Evolutionary conservation across 805 yeast species (phyloP).

Genomic region (Cephaloascus fragrans): DNA sequence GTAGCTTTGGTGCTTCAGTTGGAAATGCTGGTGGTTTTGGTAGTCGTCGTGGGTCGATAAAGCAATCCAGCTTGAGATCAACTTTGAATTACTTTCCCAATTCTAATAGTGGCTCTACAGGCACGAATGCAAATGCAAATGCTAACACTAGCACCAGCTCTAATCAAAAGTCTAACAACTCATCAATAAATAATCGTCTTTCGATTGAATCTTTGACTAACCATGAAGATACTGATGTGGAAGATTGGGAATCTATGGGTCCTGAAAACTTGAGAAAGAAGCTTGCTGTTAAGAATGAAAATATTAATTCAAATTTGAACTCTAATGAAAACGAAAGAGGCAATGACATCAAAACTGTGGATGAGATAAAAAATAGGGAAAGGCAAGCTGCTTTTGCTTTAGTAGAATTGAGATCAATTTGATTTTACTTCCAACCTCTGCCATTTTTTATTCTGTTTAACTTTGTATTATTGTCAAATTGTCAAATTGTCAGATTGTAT

Average conservation of each 20-base stretch:
- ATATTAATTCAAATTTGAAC: constrained; percentile 5
- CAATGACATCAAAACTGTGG: constrained; percentile 7
- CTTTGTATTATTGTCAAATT: background rate
- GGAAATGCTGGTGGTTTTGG: constrained; percentile 7
- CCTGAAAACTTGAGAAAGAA: constrained; percentile 51
- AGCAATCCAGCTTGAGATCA: constrained; percentile 12
- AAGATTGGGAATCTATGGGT: constrained; percentile 92
- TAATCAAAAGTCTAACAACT: no score
- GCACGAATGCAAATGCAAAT: no score
- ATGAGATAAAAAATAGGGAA: constrained; percentile 21
- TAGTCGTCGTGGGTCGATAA: constrained; percentile 15
- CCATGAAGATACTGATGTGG: constrained; percentile 83
- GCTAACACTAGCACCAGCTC: no score
- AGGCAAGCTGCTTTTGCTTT: constrained; percentile 59
- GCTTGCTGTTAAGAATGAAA: constrained; percentile 4
- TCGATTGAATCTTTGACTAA: constrained; percentile 3
- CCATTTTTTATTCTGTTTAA: background rate
- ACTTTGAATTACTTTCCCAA: constrained; percentile 23
- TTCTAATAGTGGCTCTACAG: no score
- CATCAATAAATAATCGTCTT: constrained; percentile 1
- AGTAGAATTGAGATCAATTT: constrained; percentile 41
- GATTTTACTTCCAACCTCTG: background rate
- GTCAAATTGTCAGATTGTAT: no score
- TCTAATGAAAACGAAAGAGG: background rate
- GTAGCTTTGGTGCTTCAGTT: no score